These are phyloP conservation scores for Rhipidocladum racemiflorum DNA, from an alignment of 176 grass and related monocot genomes.

Conservation along the genomic window DNA sequence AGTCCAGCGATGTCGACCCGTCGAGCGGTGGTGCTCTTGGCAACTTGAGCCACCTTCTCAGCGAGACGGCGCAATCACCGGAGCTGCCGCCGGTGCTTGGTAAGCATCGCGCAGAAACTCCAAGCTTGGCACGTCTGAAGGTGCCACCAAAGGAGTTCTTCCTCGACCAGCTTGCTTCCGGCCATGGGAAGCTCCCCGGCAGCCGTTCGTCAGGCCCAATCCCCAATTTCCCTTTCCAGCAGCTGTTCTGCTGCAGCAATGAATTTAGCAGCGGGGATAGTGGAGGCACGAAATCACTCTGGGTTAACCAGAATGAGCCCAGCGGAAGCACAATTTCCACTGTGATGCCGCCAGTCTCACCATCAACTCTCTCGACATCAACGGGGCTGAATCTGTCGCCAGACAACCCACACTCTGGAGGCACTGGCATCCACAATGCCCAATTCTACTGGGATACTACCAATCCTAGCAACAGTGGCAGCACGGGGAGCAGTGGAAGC, in stretches of 20 bases:
- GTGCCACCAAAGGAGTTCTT: slow-evolving; percentile 38
- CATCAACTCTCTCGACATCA: slow-evolving; percentile 44
- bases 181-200: slow-evolving; percentile 33
- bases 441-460: slow-evolving; percentile 40
- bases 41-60: slow-evolving; percentile 27
- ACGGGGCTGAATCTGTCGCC: slow-evolving; percentile 35
- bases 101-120: slow-evolving; percentile 36
- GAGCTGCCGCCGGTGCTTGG: slow-evolving; percentile 19
- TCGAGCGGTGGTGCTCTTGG: slow-evolving; percentile 30
- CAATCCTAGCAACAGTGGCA: slow-evolving; percentile 37
- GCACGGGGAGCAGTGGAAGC: slow-evolving; percentile 35
- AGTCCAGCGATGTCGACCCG: slow-evolving; percentile 34
- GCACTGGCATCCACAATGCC: slow-evolving; percentile 25
- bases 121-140: slow-evolving; percentile 22
- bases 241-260: slow-evolving; percentile 31
- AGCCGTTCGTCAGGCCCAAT: slow-evolving; percentile 21
- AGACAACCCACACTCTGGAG: slow-evolving; percentile 29
- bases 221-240: slow-evolving; percentile 40
- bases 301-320: slow-evolving; percentile 48
- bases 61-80: slow-evolving; percentile 44
- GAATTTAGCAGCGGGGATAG: slow-evolving; percentile 26
- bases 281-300: slow-evolving; percentile 27
- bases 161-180: slow-evolving; percentile 34
- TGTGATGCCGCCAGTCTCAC: slow-evolving; percentile 37
- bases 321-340: slow-evolving; percentile 44